A percentile compares a stretch with the other conserved stretches of the same genome.
These are phyloP conservation scores for Candida dajiaensis DNA, from an alignment of 805 yeast species.

Conservation along the genomic window DNA sequence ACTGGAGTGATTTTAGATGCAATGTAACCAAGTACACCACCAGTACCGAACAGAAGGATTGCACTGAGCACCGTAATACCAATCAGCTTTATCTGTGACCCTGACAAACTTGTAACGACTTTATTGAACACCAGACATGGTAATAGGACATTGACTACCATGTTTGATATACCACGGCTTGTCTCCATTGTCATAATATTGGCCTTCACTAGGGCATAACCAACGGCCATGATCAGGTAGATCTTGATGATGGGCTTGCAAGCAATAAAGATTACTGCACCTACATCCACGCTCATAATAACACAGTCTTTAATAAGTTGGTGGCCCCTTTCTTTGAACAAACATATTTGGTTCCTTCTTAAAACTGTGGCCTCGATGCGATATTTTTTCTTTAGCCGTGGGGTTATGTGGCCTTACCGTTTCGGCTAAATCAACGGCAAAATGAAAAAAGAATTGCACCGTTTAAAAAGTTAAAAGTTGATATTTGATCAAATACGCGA, in stretches of 20 bases:
- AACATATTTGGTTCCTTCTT: too few relatives aligned
- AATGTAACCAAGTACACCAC: conserved; percentile 29
- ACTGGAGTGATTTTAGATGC: conserved; percentile 34
- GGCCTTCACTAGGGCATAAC: conserved; percentile 15
- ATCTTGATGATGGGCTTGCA: conserved; percentile 23
- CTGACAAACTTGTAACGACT: conserved; percentile 43
- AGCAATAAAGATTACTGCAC: conserved; percentile 19
- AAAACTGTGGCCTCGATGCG: too few relatives aligned
- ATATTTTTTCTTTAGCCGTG: too few relatives aligned
- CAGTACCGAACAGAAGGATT: conserved; percentile 33
- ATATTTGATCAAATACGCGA: too few relatives aligned
- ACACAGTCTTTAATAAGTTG: background rate
- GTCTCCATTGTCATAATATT: conserved; percentile 43
- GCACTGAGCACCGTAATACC: conserved; percentile 34
- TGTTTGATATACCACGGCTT: conserved; percentile 43
- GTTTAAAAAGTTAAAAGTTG: too few relatives aligned
- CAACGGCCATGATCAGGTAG: conserved; percentile 17
- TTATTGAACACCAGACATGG: conserved; percentile 52
- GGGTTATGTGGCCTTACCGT: too few relatives aligned
- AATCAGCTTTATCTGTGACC: conserved; percentile 45
- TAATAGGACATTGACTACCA: conserved; percentile 45
- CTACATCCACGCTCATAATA: conserved; percentile 4
- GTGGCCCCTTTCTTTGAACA: too few relatives aligned
- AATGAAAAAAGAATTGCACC: too few relatives aligned
- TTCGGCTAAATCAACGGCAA: too few relatives aligned